Evolutionary conservation across 257 asterid species (phyloP), one percentile per base, ranked within the genome.

Genomic region (Lithospermum erythrorhizon): DNA sequence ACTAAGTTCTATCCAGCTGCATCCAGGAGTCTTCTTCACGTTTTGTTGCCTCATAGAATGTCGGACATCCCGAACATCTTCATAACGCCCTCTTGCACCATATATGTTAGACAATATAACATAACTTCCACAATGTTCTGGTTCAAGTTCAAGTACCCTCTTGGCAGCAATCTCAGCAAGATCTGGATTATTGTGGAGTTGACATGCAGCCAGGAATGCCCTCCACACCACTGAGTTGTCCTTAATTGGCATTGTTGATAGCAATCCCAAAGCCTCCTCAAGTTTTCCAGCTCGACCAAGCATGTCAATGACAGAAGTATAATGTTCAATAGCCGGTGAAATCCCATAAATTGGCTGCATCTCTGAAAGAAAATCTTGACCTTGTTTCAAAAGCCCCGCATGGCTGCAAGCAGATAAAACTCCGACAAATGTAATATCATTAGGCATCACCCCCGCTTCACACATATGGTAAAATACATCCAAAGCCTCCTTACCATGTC

Each of bases 141-240:
- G 90, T 21, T 80, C 87, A 14, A 90, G 83, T 65, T 80, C 83
- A 63, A 83, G 70, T 56, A 78, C 88, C 65, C 65, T 69, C 51
- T 69, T 58, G 0, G 81, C 83, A 47, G 90, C 90, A n/a, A 87
- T 47, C 72, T 76, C 74, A 14, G 96, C 90, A 59, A 81, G 70
- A 53, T 78, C 78, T 37, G 82, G 73, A 68, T 84, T 80, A 66
- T 87, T 90, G 47, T 90, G 95, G 61, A 87, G 78, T 65, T 59
- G 68, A 59, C 95, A 87, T n/a, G 94, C 90, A 62, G 93, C 77
- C 72, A 90, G 65, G 63, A 87, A 77, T 4, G 96, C 70, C 66
- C 94, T 85, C 97, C 96, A 87, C 68, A 83, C 82, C 18, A 90
- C 85, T 45, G 84, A 74, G 73, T 87, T 90, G 58, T 90, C 83